These are phyloP conservation scores for Pythium brachiatum DNA, from an alignment of 352 stramenopile species.

Conservation along the genomic window DNA sequence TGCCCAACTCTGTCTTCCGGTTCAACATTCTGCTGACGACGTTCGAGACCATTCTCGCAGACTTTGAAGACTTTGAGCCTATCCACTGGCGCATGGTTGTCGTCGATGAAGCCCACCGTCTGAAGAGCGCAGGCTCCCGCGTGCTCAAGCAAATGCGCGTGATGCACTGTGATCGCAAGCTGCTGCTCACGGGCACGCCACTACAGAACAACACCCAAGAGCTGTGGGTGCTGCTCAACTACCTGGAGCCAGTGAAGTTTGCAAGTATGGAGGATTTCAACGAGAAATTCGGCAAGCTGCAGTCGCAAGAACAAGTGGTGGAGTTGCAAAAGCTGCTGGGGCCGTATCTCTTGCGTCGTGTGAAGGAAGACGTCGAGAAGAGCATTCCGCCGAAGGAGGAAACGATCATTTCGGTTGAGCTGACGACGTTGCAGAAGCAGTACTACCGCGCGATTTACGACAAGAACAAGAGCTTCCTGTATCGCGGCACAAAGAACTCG, in stretches of 20 bases:
- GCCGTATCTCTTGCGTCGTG: constrained; percentile 94
- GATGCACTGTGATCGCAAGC: constrained; percentile 84
- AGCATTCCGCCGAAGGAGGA: constrained; percentile 96
- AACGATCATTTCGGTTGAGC: constrained; percentile 95
- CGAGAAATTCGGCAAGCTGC: constrained; percentile 90
- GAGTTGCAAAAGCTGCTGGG: constrained; percentile 92
- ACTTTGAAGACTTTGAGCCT: constrained; percentile 85
- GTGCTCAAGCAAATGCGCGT: constrained; percentile 88
- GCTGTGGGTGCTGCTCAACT: constrained; percentile 97
- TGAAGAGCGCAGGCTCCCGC: constrained; percentile 76
- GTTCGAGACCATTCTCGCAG: constrained; percentile 78
- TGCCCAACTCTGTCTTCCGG: constrained; percentile 90
- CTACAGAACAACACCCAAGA: constrained; percentile 97
- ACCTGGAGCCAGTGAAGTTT: constrained; percentile 94
- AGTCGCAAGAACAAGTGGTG: constrained; percentile 93
- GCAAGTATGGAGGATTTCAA: constrained; percentile 88
- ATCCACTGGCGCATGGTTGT: constrained; percentile 85
- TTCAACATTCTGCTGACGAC: constrained; percentile 86
- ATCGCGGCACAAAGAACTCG: constrained; percentile 82
- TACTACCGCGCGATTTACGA: constrained; percentile 99
- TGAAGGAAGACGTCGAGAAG: constrained; percentile 98
- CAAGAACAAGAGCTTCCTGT: constrained; percentile 98
- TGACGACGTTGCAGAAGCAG: constrained; percentile 98
- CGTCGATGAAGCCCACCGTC: constrained; percentile 81
- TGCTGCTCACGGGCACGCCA: constrained; percentile 96